These are phyloP conservation scores for Talaromyces sp. DNA, from an alignment of 2,329 filamentous ascomycete genomes.

Conservation along the genomic window DNA sequence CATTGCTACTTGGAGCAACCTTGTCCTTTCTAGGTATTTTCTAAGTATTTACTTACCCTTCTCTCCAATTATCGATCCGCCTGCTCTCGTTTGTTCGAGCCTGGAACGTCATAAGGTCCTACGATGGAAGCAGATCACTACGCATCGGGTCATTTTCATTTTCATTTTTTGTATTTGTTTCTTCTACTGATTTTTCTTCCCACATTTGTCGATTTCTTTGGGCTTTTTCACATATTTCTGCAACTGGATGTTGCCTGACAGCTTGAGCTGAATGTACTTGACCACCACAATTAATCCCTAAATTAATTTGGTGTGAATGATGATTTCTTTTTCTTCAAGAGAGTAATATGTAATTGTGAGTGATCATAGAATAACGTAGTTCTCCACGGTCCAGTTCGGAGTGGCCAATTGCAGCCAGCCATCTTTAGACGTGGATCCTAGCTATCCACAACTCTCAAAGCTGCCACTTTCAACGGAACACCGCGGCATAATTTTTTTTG, in stretches of 20 bases:
- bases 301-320: slow-evolving; percentile 3
- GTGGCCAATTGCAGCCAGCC: slow-evolving; percentile 7
- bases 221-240: slow-evolving; percentile 14
- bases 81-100: background rate
- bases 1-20: background rate
- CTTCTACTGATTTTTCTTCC: background rate
- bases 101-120: background rate
- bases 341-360: background rate
- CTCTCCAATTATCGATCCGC: background rate
- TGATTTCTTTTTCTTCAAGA: background rate
- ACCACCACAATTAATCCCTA: background rate
- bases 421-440: slow-evolving; percentile 2
- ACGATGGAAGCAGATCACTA: background rate
- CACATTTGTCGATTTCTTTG: background rate
- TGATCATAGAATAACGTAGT: background rate
- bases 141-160: background rate
- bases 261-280: slow-evolving; percentile 1
- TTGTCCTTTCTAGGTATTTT: background rate
- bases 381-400: slow-evolving; percentile 4
- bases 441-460: slow-evolving; percentile 8
- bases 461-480: slow-evolving; percentile 3
- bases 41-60: background rate
- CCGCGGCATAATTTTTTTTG: background rate
- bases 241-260: slow-evolving; percentile 9
- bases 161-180: slow-evolving; percentile 1